Conservation (phyloP, 345 rosid species). For the Arabis hirsuta region DNA sequence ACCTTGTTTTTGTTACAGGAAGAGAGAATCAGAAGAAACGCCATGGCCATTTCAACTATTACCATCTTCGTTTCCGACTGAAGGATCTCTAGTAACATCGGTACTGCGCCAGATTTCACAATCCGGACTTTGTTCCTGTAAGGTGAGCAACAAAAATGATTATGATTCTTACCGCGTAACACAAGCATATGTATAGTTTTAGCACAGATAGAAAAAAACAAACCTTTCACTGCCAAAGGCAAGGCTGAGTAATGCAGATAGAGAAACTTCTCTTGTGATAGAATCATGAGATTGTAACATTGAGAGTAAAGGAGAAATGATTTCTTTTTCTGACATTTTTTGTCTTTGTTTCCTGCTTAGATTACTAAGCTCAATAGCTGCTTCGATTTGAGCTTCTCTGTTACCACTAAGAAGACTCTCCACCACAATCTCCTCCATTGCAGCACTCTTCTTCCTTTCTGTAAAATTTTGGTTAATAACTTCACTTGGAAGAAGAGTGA, state of each 20-base stretch:
- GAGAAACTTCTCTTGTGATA: constrained; percentile 70
- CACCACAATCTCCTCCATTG: constrained; percentile 64
- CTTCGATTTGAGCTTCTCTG: constrained; percentile 60
- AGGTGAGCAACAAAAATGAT: neutral
- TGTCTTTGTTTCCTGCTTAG: constrained; percentile 62
- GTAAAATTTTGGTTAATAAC: constrained; percentile 24
- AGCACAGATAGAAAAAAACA: constrained; percentile 3
- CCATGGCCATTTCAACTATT: constrained; percentile 53
- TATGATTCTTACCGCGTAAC: neutral
- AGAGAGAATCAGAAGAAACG: constrained; percentile 70
- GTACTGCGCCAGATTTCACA: constrained; percentile 65
- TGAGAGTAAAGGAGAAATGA: constrained; percentile 65
- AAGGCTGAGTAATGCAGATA: constrained; percentile 74
- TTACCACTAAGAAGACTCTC: constrained; percentile 61
- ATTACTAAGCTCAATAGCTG: constrained; percentile 60
- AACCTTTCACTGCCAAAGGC: constrained; percentile 93
- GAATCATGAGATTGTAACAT: constrained; percentile 70
- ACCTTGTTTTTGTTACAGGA: constrained; percentile 72
- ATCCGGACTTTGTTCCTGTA: constrained; percentile 77
- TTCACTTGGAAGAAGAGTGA: constrained; percentile 45
- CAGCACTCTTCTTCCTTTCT: constrained; percentile 35
- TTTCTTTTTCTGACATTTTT: constrained; percentile 64
- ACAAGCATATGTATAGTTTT: neutral
- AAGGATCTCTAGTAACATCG: constrained; percentile 63
- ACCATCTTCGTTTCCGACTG: constrained; percentile 49